phyloP scores from a whole-genome alignment of 345 rosid species.

The Populus alba region DNA sequence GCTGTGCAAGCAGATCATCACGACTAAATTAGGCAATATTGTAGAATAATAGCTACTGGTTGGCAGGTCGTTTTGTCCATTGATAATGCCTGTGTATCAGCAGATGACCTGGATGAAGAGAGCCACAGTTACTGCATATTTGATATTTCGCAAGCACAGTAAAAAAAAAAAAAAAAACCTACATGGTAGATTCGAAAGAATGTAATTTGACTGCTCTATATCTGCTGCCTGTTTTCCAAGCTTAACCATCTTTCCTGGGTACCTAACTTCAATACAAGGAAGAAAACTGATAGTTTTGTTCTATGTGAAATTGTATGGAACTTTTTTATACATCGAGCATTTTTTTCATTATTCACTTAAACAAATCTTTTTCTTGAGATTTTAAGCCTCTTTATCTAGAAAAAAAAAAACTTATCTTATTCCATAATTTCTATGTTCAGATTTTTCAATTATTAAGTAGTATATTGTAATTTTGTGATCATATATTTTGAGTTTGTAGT shows the following conservation, averaged over 20 bases:
- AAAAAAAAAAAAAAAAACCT: too few relatives aligned
- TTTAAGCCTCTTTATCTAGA: too few relatives aligned
- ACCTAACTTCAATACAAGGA: not conserved
- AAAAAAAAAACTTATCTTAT: too few relatives aligned
- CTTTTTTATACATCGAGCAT: too few relatives aligned
- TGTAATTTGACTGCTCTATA: constrained; percentile 30
- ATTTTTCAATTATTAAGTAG: too few relatives aligned
- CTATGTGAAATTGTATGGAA: too few relatives aligned
- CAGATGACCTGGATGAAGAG: not conserved
- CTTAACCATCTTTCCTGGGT: not conserved
- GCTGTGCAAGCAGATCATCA: not conserved
- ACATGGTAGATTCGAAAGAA: not conserved
- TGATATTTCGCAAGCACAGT: not conserved
- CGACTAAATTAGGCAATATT: not conserved
- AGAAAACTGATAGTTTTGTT: too few relatives aligned
- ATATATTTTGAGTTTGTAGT: too few relatives aligned
- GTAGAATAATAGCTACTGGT: not conserved
- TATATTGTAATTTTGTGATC: too few relatives aligned
- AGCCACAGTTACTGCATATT: not conserved
- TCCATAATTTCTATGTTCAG: too few relatives aligned
- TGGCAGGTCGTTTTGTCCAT: constrained; percentile 9
- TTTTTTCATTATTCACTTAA: too few relatives aligned
- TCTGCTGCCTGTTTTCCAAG: constrained; percentile 8
- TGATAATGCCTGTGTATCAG: not conserved
- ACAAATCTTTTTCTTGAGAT: too few relatives aligned